These are phyloP conservation scores for Monilinia fructicola DNA, from an alignment of 2,329 filamentous ascomycete genomes.

Conservation along the genomic window DNA sequence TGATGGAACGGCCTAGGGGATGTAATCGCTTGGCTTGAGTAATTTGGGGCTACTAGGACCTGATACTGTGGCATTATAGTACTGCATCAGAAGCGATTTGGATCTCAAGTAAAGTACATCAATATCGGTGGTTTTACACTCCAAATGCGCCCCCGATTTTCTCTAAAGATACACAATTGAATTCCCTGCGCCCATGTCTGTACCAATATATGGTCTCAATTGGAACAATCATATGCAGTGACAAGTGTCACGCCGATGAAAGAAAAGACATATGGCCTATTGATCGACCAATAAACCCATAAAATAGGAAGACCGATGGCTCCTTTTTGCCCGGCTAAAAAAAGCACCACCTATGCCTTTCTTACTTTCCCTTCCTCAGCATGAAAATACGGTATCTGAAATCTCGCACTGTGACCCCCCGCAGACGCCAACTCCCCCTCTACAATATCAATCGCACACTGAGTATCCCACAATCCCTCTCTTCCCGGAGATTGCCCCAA, in stretches of 20 bases:
- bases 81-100: neutral
- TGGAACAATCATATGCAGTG: neutral
- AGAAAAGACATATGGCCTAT: neutral
- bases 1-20: neutral
- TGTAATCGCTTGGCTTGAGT: slow-evolving; percentile 1
- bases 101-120: neutral
- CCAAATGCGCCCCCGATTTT: no score
- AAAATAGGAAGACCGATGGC: no score
- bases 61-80: neutral
- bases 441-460: slow-evolving; percentile 31
- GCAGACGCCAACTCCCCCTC: slow-evolving; percentile 19
- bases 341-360: no score
- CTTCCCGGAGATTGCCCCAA: slow-evolving; percentile 31
- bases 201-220: neutral
- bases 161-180: neutral
- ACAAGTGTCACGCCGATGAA: neutral
- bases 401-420: neutral
- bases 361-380: neutral
- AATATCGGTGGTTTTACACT: neutral
- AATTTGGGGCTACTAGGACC: neutral
- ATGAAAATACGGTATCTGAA: neutral
- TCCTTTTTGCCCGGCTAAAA: neutral
- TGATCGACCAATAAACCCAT: neutral
- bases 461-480: slow-evolving; percentile 38
- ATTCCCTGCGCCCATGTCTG: neutral